Evolutionary conservation across 1,284 basidiomycete genomes (phyloP), one percentile per base, ranked within the genome.

Genomic region (Phellopilus nigrolimitatus): DNA sequence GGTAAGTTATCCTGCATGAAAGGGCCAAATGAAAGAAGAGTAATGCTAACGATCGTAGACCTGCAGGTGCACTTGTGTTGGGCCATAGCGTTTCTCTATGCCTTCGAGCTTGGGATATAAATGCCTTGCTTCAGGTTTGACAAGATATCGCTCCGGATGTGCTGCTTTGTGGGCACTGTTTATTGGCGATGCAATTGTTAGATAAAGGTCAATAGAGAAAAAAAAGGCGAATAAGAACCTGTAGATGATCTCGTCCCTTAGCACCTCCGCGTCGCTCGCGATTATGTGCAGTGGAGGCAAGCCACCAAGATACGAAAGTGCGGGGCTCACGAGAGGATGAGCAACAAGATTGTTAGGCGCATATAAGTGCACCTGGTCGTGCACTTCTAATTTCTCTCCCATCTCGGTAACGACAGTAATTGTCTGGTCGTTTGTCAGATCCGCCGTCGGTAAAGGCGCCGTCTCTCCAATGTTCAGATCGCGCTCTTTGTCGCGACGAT

Each of bases 1-100:
- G 24, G 1, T 17, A 36, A 10, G 9, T 51, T 41, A n/a, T 33
- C 13, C 31, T 40, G 30, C 27, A 47, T 17, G 28, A 49, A 54
- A 31, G 28, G 24, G 34, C 34, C 22, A 22, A 22, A 24, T 24
- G 28, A 22, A 1, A 27, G 4, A 28, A 41, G 17, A 47, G 17
- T 34, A 15, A 24, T 25, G 37, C 28, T 63, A 60, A 83, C 86
- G 86, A 61, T 89, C 87, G 59, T 87, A 88, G 4, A 90, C 76
- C 66, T 99, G 95, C 9, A 99, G 71, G 68, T 99, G 95, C 12
- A 98, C 92, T 54, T 88, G 79, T 0, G 95, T 97, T 0, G 91
- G 82, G 30, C 70, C 73, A 60, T 75, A 74, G 8, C 74, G 72
- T 19, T 69, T 64, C 62, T 88, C 87, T 55, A 91, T 86, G 1